Percentiles rank a stretch among this genome's conserved stretches.
phyloP scores from a whole-genome alignment of 148 eudicot species.

The Amaranthus cruentus region DNA sequence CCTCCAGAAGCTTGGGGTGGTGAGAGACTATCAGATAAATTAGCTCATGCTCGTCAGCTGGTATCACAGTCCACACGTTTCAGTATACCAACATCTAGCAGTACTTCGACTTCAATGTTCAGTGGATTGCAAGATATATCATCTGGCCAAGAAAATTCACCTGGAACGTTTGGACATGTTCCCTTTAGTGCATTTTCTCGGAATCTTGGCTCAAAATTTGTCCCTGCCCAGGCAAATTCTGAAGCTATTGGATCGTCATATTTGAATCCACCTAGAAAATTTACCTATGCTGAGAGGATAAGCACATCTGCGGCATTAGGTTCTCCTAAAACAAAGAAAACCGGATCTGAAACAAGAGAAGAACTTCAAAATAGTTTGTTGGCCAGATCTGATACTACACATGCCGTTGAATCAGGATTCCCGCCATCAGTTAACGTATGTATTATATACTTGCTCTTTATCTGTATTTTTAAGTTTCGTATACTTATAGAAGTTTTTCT shows the following conservation, averaged over 20 bases:
- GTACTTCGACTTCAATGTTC: constrained; percentile 41
- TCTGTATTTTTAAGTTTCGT: neutral
- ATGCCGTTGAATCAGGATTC: constrained; percentile 43
- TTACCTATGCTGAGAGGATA: constrained; percentile 90
- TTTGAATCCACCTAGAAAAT: constrained; percentile 53
- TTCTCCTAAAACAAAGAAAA: constrained; percentile 89
- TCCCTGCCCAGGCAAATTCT: constrained; percentile 36
- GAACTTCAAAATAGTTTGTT: constrained; percentile 66
- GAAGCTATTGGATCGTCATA: constrained; percentile 51
- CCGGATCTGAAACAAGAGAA: constrained; percentile 88
- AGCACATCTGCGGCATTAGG: constrained; percentile 51
- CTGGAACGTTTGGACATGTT: constrained; percentile 49
- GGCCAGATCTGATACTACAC: constrained; percentile 52
- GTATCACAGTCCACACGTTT: constrained; percentile 56
- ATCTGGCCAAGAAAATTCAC: constrained; percentile 43
- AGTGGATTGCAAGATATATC: constrained; percentile 53
- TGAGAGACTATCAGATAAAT: constrained; percentile 63
- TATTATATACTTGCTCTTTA: neutral
- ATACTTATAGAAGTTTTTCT: no score
- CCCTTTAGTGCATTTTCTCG: constrained; percentile 52
- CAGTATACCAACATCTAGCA: constrained; percentile 38
- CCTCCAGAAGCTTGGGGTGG: constrained; percentile 99
- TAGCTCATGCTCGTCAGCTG: constrained; percentile 43
- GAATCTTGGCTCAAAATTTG: constrained; percentile 43
- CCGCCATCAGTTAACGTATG: constrained; percentile 59